A percentile compares a stretch with the other conserved stretches of the same genome.
These are phyloP conservation scores for Phytophthora colocasiae DNA, from an alignment of 352 stramenopile species.

Conservation along the genomic window DNA sequence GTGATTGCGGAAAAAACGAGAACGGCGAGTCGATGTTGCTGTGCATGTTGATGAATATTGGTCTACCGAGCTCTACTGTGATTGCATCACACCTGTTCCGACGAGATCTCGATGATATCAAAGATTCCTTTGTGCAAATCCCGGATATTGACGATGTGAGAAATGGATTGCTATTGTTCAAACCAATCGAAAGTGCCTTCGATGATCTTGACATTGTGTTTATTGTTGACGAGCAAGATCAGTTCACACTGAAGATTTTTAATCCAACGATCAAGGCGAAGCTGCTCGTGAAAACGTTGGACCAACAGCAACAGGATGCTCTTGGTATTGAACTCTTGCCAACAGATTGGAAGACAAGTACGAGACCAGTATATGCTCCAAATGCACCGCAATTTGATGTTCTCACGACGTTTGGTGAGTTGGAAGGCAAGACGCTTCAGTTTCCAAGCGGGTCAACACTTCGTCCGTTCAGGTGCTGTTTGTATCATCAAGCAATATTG, in stretches of 20 bases:
- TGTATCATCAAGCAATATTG: constrained; percentile 22
- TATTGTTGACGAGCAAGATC: constrained; percentile 22
- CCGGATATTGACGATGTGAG: constrained; percentile 20
- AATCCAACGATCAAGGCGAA: constrained; percentile 10
- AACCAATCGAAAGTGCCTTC: constrained; percentile 24
- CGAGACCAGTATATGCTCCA: constrained; percentile 6
- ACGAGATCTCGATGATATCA: constrained; percentile 15
- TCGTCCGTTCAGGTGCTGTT: constrained; percentile 7
- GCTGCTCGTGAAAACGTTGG: constrained; percentile 10
- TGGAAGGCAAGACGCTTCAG: constrained; percentile 19
- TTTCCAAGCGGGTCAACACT: constrained; percentile 17
- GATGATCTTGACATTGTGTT: constrained; percentile 17
- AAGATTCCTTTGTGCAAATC: constrained; percentile 11
- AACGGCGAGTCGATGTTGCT: constrained; percentile 14
- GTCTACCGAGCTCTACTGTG: constrained; percentile 18
- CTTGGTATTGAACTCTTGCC: constrained; percentile 4
- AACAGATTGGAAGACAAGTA: constrained; percentile 16
- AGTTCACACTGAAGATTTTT: constrained; percentile 22
- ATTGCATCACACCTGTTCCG: constrained; percentile 24
- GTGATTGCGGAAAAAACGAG: constrained; percentile 11
- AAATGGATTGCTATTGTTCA: constrained; percentile 26
- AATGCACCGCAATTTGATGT: too few species aligned
- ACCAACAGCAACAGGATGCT: constrained; percentile 8
- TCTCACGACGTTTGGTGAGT: constrained; percentile 23
- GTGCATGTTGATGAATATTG: constrained; percentile 23